A percentile compares a stretch with the other conserved stretches of the same genome.
Conservation (phyloP, 768 basidiomycete species). For the Harrya chromipes region DNA sequence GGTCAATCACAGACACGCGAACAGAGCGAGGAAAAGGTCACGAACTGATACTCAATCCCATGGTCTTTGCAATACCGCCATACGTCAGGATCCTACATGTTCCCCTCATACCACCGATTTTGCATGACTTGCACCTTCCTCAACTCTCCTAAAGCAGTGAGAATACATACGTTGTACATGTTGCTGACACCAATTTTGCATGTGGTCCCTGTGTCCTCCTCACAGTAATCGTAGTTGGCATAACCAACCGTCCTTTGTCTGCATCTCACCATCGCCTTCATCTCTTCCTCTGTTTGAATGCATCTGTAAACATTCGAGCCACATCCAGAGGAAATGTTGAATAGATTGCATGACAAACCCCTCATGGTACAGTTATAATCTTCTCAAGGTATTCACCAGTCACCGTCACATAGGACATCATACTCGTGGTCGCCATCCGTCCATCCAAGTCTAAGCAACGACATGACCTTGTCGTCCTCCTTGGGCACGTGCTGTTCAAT, state of each 20-base stretch:
- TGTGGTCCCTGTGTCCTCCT: constrained; percentile 58
- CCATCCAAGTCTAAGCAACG: background rate
- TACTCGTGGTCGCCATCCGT: background rate
- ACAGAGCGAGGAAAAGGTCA: constrained; percentile 1
- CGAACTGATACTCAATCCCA: constrained; percentile 71
- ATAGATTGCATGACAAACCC: background rate
- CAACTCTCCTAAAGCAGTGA: constrained; percentile 50
- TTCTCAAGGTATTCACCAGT: constrained; percentile 1
- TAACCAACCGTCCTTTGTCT: no score
- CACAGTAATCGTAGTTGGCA: no score
- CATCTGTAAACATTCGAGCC: no score
- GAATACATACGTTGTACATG: constrained; percentile 57
- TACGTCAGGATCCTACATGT: constrained; percentile 69
- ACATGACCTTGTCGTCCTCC: background rate
- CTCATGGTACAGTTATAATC: background rate
- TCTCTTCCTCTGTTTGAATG: no score
- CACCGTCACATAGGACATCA: background rate
- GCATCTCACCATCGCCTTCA: no score
- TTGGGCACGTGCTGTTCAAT: background rate
- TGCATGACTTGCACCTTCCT: constrained; percentile 72
- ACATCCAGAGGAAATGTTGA: background rate
- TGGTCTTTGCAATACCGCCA: constrained; percentile 60
- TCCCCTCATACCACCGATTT: constrained; percentile 83
- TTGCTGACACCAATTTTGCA: constrained; percentile 74
- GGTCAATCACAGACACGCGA: background rate